phyloP scores from a whole-genome alignment of 768 basidiomycete species.

The Calocera viscosa region DNA sequence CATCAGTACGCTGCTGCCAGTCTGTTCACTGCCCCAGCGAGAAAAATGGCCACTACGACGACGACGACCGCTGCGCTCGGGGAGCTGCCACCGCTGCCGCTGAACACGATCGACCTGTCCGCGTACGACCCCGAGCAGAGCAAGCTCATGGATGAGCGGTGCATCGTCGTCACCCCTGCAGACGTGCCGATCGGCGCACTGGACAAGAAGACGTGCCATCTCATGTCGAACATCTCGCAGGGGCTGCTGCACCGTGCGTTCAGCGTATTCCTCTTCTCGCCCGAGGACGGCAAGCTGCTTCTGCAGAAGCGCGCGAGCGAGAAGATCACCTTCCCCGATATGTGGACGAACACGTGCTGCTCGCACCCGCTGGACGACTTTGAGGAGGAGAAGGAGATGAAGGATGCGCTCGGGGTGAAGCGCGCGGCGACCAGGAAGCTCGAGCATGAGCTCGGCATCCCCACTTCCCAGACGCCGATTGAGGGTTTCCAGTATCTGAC shows the following conservation, averaged over 20 bases:
- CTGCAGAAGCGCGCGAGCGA: conserved; percentile 92
- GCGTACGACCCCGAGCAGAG: conserved; percentile 88
- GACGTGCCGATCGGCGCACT: conserved; percentile 73
- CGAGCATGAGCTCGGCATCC: conserved; percentile 93
- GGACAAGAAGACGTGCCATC: conserved; percentile 95
- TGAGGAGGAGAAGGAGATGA: conserved; percentile 64
- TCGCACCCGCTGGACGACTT: conserved; percentile 93
- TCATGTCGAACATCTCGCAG: conserved; percentile 92
- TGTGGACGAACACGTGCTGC: conserved; percentile 99
- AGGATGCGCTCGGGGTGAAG: conserved; percentile 56
- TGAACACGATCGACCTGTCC: conserved; percentile 65
- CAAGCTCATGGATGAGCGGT: conserved; percentile 88
- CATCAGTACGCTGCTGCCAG: neutral
- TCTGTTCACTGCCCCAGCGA: neutral
- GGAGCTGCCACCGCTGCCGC: conserved; percentile 17
- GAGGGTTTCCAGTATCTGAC: conserved; percentile 90
- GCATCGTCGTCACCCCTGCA: conserved; percentile 82
- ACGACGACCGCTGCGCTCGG: neutral
- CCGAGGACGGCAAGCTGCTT: conserved; percentile 81
- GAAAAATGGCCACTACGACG: neutral
- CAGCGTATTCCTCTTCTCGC: conserved; percentile 92
- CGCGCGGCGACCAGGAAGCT: conserved; percentile 90
- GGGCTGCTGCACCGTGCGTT: conserved; percentile 95
- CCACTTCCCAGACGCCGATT: conserved; percentile 56
- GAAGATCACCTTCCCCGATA: conserved; percentile 97